Evolutionary conservation across 2,329 filamentous ascomycete species (phyloP).

Genomic region (Scortechinia acanthostroma): DNA sequence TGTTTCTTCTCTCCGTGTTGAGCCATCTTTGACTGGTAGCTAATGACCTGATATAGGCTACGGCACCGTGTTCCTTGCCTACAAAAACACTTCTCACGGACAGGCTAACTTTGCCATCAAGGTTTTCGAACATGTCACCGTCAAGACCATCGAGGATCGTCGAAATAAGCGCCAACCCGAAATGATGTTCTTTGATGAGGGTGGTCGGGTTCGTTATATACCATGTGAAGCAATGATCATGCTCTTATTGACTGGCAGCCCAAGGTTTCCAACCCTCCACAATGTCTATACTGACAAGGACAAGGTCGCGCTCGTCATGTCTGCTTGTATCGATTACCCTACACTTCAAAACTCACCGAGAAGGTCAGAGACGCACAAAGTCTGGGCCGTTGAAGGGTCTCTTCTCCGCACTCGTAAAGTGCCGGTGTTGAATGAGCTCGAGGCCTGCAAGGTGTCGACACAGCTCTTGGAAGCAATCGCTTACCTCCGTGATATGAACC

Average conservation of each 20-base stretch:
- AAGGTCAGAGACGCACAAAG: constrained; percentile 3
- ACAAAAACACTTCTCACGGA: neutral
- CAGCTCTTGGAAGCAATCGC: constrained; percentile 16
- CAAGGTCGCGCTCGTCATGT: neutral
- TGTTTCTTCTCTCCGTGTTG: no score
- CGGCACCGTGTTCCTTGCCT: neutral
- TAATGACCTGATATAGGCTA: neutral
- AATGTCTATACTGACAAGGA: neutral
- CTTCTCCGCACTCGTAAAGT: constrained; percentile 7
- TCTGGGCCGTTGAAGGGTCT: neutral
- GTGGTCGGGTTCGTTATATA: neutral
- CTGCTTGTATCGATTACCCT: neutral
- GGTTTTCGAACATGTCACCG: neutral
- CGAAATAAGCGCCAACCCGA: neutral
- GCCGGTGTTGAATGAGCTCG: constrained; percentile 12
- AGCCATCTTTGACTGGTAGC: no score
- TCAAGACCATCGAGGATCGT: neutral
- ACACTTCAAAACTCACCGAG: constrained; percentile 6
- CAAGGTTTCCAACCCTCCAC: neutral
- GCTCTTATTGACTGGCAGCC: neutral
- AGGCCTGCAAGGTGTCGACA: constrained; percentile 16
- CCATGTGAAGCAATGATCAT: neutral
- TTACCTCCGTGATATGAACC: constrained; percentile 8
- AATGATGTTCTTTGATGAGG: neutral
- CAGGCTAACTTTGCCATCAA: constrained; percentile 1